A percentile compares a stretch with the other conserved stretches of the same genome.
Evolutionary conservation across 371 early-diverging fungal species (phyloP).

Genomic region (Synchytrium microbalum): DNA sequence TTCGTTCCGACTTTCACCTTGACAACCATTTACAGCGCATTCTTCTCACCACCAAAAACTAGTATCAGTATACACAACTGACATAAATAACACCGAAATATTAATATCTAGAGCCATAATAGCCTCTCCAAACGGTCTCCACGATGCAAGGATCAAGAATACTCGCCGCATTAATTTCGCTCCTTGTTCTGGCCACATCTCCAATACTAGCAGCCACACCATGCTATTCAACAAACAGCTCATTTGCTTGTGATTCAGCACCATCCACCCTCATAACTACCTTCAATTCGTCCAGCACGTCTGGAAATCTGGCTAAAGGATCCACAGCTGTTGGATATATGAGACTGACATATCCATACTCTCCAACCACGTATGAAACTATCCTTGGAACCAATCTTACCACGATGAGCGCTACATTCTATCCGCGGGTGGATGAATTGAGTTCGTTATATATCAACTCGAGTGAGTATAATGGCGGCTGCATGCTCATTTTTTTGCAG

Average conservation of each 20-base stretch:
- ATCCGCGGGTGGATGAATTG: not conserved
- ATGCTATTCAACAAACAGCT: not conserved
- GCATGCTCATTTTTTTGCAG: too few relatives aligned
- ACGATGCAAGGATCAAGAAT: too few relatives aligned
- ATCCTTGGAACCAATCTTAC: not conserved
- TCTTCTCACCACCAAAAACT: too few relatives aligned
- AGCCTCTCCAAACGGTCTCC: too few relatives aligned
- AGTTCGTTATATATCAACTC: not conserved
- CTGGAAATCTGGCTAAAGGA: not conserved
- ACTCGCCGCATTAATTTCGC: too few relatives aligned
- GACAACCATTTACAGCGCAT: too few relatives aligned
- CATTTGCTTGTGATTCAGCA: not conserved
- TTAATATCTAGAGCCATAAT: too few relatives aligned
- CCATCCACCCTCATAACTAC: not conserved
- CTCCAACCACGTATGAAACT: not conserved
- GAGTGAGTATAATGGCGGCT: too few relatives aligned
- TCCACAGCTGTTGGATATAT: not conserved
- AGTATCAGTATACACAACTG: too few relatives aligned
- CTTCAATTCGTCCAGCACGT: not conserved
- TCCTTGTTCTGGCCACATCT: not conserved
- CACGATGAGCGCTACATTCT: not conserved
- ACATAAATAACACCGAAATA: too few relatives aligned
- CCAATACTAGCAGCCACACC: not conserved
- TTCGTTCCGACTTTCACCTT: too few relatives aligned
- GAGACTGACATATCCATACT: conserved; percentile 2